Conservation (phyloP, 345 rosid genomes). For the Carallia brachiata region DNA sequence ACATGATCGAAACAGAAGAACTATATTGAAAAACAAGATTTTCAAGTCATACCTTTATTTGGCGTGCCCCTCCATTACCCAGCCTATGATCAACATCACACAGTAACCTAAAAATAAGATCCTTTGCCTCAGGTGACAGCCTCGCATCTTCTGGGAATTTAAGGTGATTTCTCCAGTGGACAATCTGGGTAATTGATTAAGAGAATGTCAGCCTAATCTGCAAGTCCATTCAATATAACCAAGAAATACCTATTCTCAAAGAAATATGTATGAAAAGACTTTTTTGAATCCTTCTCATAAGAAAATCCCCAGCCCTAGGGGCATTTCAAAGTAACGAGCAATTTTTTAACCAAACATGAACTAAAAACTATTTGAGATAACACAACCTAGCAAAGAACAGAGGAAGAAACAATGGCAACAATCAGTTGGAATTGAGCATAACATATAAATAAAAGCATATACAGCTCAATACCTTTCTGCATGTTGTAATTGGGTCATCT, state of each 20-base stretch:
- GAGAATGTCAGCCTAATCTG: neutral
- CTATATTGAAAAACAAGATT: constrained; percentile 13
- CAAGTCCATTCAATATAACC: neutral
- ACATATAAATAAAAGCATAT: constrained; percentile 15
- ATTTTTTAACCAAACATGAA: neutral
- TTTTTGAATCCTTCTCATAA: no score
- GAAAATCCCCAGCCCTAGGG: no score
- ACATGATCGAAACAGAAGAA: constrained; percentile 8
- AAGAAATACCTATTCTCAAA: neutral
- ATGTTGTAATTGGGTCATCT: constrained; percentile 85
- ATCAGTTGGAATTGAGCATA: constrained; percentile 2
- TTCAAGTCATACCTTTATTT: constrained; percentile 68
- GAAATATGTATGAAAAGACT: neutral
- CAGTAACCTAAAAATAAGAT: constrained; percentile 78
- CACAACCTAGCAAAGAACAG: constrained; percentile 1
- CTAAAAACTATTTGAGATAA: neutral
- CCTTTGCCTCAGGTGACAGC: constrained; percentile 72
- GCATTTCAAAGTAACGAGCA: neutral
- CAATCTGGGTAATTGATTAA: constrained; percentile 53
- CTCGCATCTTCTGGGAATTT: constrained; percentile 80
- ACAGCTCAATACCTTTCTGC: constrained; percentile 67
- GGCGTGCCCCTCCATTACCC: constrained; percentile 80
- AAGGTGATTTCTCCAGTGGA: constrained; percentile 87
- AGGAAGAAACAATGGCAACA: neutral
- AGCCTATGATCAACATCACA: constrained; percentile 89